A percentile compares a stretch with the other conserved stretches of the same genome.
Conservation (phyloP, 176 grass and related monocot species). For the Typha latifolia region DNA sequence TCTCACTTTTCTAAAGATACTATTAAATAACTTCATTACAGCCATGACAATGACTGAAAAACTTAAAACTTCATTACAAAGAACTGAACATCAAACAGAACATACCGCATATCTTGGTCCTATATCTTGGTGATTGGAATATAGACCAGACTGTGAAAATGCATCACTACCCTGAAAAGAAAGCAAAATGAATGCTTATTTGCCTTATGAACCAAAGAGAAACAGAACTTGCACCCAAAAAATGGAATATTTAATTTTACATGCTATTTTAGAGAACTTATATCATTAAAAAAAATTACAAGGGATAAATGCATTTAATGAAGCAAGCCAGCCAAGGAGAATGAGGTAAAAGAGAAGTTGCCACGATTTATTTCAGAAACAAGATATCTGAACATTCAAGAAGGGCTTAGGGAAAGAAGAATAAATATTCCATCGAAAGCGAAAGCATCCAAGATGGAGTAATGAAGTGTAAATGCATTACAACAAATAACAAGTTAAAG, state of each 20-base stretch:
- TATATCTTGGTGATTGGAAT: conserved; percentile 96
- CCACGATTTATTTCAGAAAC: no score
- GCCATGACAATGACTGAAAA: not conserved
- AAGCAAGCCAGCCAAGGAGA: no score
- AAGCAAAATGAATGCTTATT: not conserved
- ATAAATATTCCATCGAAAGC: not conserved
- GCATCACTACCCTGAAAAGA: conserved; percentile 73
- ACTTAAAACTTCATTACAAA: not conserved
- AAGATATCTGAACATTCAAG: not conserved
- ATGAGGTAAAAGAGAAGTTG: no score
- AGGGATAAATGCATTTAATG: no score
- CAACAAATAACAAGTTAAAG: not conserved
- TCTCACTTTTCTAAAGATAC: not conserved
- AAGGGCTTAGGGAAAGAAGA: not conserved
- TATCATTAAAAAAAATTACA: no score
- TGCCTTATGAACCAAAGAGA: not conserved
- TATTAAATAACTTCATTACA: not conserved
- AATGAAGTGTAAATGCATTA: not conserved
- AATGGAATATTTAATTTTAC: not conserved
- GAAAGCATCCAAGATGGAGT: not conserved
- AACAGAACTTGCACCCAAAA: not conserved
- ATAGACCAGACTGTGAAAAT: conserved; percentile 91
- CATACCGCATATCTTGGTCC: conserved; percentile 89
- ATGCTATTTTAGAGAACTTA: no score
- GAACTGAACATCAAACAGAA: not conserved